Conservation (phyloP, 2,329 filamentous ascomycete genomes). For the Xylariales sp. region DNA sequence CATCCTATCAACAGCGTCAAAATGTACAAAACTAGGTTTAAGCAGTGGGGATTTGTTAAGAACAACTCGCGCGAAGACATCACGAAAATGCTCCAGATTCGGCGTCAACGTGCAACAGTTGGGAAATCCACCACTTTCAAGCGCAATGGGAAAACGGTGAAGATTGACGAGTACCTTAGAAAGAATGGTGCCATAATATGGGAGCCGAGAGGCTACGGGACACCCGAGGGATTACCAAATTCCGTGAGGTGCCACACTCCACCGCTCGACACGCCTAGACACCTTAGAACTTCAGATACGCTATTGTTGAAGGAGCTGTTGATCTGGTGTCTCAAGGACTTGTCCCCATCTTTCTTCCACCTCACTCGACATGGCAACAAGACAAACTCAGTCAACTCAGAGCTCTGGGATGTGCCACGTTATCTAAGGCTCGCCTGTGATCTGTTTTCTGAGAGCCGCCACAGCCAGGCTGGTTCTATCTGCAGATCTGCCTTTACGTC, state of each 20-base stretch:
- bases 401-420: neutral
- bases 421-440: constrained; percentile 5
- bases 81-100: constrained; percentile 5
- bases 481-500: constrained; percentile 3
- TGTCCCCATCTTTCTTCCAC: neutral
- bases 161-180: constrained; percentile 5
- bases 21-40: constrained; percentile 8
- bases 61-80: constrained; percentile 6
- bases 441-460: constrained; percentile 3
- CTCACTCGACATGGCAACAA: neutral
- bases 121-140: constrained; percentile 5
- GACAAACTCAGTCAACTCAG: neutral
- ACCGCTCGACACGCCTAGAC: neutral
- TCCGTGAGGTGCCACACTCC: constrained; percentile 3
- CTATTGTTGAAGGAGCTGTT: constrained; percentile 2
- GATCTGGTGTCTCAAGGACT: neutral
- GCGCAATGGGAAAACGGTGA: constrained; percentile 3
- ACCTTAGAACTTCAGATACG: neutral
- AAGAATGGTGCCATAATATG: constrained; percentile 2
- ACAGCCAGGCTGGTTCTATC: constrained; percentile 5
- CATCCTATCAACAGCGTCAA: constrained; percentile 1
- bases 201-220: neutral
- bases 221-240: neutral
- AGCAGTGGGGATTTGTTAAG: constrained; percentile 7
- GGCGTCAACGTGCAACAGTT: constrained; percentile 2